Conservation (phyloP, 257 asterid species). For the Verbascum thapsus region DNA sequence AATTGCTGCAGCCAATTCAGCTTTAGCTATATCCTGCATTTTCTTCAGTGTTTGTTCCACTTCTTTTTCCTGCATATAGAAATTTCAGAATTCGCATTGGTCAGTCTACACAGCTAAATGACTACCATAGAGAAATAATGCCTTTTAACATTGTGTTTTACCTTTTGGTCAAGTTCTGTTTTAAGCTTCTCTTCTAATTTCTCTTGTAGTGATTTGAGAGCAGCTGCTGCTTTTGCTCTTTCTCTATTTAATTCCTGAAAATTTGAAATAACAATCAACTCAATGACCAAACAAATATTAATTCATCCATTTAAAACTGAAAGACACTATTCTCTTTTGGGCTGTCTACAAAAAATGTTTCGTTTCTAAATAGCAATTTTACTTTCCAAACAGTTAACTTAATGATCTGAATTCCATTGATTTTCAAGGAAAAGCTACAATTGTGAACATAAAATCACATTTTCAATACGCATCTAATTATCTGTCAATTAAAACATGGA, state of each 20-base stretch:
- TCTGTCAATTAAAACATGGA: constrained; percentile 5
- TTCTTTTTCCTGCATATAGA: constrained; percentile 73
- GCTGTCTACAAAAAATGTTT: constrained; percentile 4
- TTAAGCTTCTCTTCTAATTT: constrained; percentile 62
- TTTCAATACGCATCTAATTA: background rate
- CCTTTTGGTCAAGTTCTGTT: constrained; percentile 80
- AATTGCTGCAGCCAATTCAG: constrained; percentile 85
- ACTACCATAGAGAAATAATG: background rate
- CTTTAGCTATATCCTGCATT: constrained; percentile 70
- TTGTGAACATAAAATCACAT: background rate
- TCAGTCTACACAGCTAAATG: constrained; percentile 17
- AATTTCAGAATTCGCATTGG: constrained; percentile 26
- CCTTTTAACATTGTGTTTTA: constrained; percentile 26
- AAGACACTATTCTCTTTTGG: background rate
- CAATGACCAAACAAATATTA: constrained; percentile 25
- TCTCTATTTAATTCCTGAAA: constrained; percentile 83
- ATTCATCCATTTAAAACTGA: constrained; percentile 17
- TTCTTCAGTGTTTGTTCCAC: constrained; percentile 62
- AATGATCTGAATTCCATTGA: constrained; percentile 24
- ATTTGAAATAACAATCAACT: constrained; percentile 19
- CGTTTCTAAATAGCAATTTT: constrained; percentile 25
- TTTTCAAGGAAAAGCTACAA: constrained; percentile 16
- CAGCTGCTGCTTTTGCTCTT: constrained; percentile 76
- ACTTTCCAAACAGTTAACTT: constrained; percentile 15
- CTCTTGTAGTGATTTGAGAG: constrained; percentile 87